These are phyloP conservation scores for Suhomyces anneliseae DNA, from an alignment of 1,139 yeast species.

Conservation along the genomic window DNA sequence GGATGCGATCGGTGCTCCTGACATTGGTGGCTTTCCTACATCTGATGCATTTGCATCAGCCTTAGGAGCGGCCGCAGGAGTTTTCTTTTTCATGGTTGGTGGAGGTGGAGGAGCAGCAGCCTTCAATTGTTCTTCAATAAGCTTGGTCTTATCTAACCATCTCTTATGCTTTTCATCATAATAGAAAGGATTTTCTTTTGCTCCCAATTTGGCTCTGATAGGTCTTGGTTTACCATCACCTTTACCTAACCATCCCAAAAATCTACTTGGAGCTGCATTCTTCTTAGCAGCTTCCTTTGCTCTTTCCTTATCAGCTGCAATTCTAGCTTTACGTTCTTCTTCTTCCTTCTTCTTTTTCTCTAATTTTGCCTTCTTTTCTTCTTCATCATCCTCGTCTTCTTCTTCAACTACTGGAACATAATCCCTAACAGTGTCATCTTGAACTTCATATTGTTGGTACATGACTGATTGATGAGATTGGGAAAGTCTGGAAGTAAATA, in stretches of 20 bases:
- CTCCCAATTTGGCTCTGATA: slow-evolving; percentile 83
- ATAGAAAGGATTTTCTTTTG: slow-evolving; percentile 52
- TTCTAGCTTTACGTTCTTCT: slow-evolving; percentile 16
- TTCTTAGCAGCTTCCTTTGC: slow-evolving; percentile 16
- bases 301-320: slow-evolving; percentile 17
- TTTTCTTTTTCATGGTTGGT: slow-evolving; percentile 47
- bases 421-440: slow-evolving; percentile 48
- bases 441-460: slow-evolving; percentile 50
- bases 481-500: slow-evolving; percentile 40
- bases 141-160: slow-evolving; percentile 77
- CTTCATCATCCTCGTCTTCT: slow-evolving; percentile 42
- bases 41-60: slow-evolving; percentile 11
- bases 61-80: slow-evolving; percentile 2
- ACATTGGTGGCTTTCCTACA: slow-evolving; percentile 3
- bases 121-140: slow-evolving; percentile 67
- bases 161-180: slow-evolving; percentile 83
- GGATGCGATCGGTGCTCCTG: slow-evolving; percentile 1
- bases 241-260: slow-evolving; percentile 52
- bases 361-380: slow-evolving; percentile 12
- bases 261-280: slow-evolving; percentile 25
- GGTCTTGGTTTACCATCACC: slow-evolving; percentile 70
- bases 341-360: slow-evolving; percentile 15
- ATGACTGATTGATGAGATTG: slow-evolving; percentile 49
- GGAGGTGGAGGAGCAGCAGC: slow-evolving; percentile 74
- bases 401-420: slow-evolving; percentile 48